Percentiles rank a stretch among this genome's conserved stretches.
phyloP scores from a whole-genome alignment of 2,329 filamentous ascomycete species.

The Arthrinium puccinioides region DNA sequence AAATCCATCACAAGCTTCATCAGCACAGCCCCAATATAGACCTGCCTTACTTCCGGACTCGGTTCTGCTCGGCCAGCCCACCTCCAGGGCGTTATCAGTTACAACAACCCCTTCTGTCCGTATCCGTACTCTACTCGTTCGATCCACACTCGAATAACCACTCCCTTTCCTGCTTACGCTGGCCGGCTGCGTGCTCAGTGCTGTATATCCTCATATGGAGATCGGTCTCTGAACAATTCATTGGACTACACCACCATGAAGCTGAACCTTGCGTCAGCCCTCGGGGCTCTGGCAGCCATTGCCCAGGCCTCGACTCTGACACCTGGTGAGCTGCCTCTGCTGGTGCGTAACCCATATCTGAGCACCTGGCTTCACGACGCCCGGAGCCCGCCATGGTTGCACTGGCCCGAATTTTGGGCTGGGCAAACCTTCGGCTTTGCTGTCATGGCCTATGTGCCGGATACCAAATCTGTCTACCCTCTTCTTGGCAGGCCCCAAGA shows the following conservation, averaged over 20 bases:
- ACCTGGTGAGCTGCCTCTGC: slow-evolving; percentile 48
- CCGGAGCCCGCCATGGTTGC: slow-evolving; percentile 67
- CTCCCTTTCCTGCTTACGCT: too few species aligned
- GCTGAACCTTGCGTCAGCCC: slow-evolving; percentile 16
- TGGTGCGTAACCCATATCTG: slow-evolving; percentile 53
- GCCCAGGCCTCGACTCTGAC: slow-evolving; percentile 43
- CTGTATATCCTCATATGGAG: too few species aligned
- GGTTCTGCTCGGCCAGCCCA: too few species aligned
- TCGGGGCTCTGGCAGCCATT: slow-evolving; percentile 24
- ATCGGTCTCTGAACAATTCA: too few species aligned
- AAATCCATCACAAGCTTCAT: too few species aligned
- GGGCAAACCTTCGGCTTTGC: slow-evolving; percentile 45
- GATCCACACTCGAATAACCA: too few species aligned
- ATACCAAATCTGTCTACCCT: slow-evolving; percentile 36
- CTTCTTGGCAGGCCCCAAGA: slow-evolving; percentile 45
- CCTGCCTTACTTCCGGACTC: too few species aligned
- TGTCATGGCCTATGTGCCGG: slow-evolving; percentile 38
- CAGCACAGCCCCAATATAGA: too few species aligned
- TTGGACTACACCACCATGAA: slow-evolving; percentile 15
- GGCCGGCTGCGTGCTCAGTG: too few species aligned
- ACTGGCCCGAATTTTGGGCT: slow-evolving; percentile 84
- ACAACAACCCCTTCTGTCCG: too few species aligned
- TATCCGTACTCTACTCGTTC: too few species aligned
- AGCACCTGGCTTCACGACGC: slow-evolving; percentile 59
- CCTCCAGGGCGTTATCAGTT: too few species aligned